Evolutionary conservation across 2,329 filamentous ascomycete species (phyloP).

Genomic region (Venturia effusa): DNA sequence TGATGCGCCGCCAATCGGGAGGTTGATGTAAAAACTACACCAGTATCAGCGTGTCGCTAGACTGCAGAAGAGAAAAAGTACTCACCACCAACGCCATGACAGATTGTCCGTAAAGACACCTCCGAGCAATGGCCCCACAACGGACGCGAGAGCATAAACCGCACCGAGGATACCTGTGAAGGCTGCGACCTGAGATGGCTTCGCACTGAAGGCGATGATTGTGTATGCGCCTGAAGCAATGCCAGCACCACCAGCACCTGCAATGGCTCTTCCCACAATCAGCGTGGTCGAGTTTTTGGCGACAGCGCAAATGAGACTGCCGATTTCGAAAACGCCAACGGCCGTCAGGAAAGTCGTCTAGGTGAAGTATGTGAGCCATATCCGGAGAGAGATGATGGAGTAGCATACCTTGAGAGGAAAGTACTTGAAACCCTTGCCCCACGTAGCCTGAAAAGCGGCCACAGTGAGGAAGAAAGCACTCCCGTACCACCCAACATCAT

Average conservation of each 20-base stretch:
- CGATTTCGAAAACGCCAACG: slow-evolving; percentile 40
- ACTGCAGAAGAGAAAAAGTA: not conserved
- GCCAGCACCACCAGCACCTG: slow-evolving; percentile 30
- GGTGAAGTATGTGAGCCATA: slow-evolving; percentile 21
- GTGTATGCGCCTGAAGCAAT: slow-evolving; percentile 26
- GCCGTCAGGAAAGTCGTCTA: slow-evolving; percentile 23
- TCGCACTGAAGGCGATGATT: slow-evolving; percentile 34
- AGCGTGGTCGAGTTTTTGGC: slow-evolving; percentile 21
- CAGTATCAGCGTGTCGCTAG: not conserved
- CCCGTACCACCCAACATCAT: slow-evolving; percentile 27
- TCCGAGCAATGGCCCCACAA: slow-evolving; percentile 34
- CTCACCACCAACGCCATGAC: slow-evolving; percentile 26
- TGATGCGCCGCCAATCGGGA: slow-evolving; percentile 31
- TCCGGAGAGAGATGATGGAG: slow-evolving; percentile 19
- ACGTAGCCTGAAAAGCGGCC: slow-evolving; percentile 33
- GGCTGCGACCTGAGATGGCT: slow-evolving; percentile 29
- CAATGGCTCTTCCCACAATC: slow-evolving; percentile 30
- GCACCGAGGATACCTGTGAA: slow-evolving; percentile 27
- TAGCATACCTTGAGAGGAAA: not conserved
- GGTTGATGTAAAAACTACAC: slow-evolving; percentile 28
- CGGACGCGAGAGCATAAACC: slow-evolving; percentile 25
- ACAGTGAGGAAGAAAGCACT: slow-evolving; percentile 27
- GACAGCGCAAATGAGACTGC: slow-evolving; percentile 39
- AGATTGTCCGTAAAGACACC: slow-evolving; percentile 28
- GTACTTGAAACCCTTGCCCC: slow-evolving; percentile 37